A percentile compares a stretch with the other conserved stretches of the same genome.
Conservation (phyloP, 805 yeast species). For the Myxozyma melibiosi region DNA sequence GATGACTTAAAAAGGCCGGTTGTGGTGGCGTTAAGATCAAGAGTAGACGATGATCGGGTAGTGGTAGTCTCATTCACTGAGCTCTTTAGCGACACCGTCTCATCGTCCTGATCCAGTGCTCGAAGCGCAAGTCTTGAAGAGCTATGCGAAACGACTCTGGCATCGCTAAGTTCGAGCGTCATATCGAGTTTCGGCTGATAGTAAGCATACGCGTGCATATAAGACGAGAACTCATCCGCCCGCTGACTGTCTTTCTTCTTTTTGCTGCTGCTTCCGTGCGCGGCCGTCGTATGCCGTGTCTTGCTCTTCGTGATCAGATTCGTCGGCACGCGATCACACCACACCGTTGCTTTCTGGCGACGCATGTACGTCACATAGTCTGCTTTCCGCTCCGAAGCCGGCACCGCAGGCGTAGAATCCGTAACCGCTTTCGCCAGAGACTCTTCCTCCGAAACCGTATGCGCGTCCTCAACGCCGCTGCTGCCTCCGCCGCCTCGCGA, state of each 20-base stretch:
- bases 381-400: slow-evolving; percentile 7
- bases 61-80: background rate
- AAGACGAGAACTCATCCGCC: slow-evolving; percentile 12
- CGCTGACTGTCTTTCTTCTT: slow-evolving; percentile 3
- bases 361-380: slow-evolving; percentile 25
- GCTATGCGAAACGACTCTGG: slow-evolving; percentile 8
- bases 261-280: background rate
- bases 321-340: slow-evolving; percentile 22
- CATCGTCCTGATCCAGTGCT: slow-evolving; percentile 4
- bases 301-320: slow-evolving; percentile 4
- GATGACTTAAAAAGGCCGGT: background rate
- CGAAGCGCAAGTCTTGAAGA: slow-evolving; percentile 5
- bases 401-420: background rate
- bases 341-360: slow-evolving; percentile 30
- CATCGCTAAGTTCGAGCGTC: slow-evolving; percentile 31
- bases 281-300: background rate
- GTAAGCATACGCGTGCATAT: slow-evolving; percentile 26
- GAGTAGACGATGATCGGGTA: background rate
- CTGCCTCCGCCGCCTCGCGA: too few relatives aligned
- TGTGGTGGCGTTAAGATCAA: too few relatives aligned
- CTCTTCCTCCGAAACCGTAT: background rate
- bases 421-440: background rate
- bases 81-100: background rate
- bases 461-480: too few relatives aligned
- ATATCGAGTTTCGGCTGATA: slow-evolving; percentile 33